Conservation (phyloP, 2,329 filamentous ascomycete genomes). For the Neobulgaria alba region DNA sequence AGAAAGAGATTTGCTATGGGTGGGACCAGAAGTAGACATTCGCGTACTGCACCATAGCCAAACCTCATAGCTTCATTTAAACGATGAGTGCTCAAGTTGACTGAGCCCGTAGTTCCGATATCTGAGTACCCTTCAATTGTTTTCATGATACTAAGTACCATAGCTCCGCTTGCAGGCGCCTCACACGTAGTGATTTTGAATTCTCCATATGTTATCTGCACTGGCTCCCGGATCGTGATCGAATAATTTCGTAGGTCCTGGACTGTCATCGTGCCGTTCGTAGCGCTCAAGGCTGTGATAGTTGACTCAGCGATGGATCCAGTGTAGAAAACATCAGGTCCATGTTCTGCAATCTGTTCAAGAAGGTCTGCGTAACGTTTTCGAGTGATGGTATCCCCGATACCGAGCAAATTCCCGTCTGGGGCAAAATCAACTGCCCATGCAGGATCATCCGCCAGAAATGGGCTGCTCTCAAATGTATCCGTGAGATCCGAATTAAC, state of each 20-base stretch:
- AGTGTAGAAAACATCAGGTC: conserved; percentile 65
- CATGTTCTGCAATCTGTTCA: conserved; percentile 64
- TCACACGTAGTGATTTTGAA: conserved; percentile 61
- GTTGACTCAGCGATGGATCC: conserved; percentile 67
- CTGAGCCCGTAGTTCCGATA: conserved; percentile 43
- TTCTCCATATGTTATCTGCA: conserved; percentile 58
- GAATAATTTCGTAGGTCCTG: conserved; percentile 69
- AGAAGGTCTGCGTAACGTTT: conserved; percentile 75
- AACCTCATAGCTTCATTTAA: conserved; percentile 60
- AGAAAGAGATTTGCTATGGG: not conserved
- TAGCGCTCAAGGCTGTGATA: conserved; percentile 56
- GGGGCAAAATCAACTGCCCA: conserved; percentile 90
- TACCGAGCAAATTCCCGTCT: conserved; percentile 59
- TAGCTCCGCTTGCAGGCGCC: conserved; percentile 69
- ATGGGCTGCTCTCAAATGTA: too few species aligned
- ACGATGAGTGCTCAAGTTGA: conserved; percentile 45
- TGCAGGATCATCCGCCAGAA: conserved; percentile 61
- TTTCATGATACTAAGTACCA: conserved; percentile 69
- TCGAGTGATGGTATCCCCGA: conserved; percentile 73
- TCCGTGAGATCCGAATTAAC: conserved; percentile 52
- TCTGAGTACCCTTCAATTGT: conserved; percentile 66
- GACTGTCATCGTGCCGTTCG: conserved; percentile 79
- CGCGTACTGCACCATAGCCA: conserved; percentile 41
- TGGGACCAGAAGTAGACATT: not conserved
- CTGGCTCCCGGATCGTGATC: conserved; percentile 53